Percentiles rank a stretch among this genome's conserved stretches.
These are phyloP conservation scores for Lyophyllum shimeji DNA, from an alignment of 768 basidiomycete species.

Conservation along the genomic window DNA sequence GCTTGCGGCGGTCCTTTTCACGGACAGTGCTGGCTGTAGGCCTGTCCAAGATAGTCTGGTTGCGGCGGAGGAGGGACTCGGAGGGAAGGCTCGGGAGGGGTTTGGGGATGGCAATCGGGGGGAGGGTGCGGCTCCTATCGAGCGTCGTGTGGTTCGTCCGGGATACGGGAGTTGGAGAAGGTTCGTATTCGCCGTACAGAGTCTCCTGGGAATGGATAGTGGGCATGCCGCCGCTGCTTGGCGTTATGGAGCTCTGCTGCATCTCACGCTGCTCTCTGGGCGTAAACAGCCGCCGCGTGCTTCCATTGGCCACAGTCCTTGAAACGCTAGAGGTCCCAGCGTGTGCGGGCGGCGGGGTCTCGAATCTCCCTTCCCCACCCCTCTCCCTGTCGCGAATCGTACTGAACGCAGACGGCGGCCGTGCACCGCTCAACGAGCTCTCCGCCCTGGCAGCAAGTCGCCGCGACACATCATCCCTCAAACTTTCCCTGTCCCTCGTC, in stretches of 20 bases:
- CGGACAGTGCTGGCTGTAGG: conserved; percentile 11
- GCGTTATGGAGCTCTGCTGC: conserved; percentile 15
- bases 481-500: conserved; percentile 49
- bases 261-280: conserved; percentile 58
- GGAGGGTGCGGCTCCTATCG: conserved; percentile 47
- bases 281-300: conserved; percentile 52
- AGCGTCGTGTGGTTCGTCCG: conserved; percentile 22
- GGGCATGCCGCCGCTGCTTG: conserved; percentile 20
- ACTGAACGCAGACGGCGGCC: conserved; percentile 34
- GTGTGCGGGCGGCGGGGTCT: conserved; percentile 25
- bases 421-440: conserved; percentile 30
- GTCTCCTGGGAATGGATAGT: conserved; percentile 44
- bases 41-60: conserved; percentile 14
- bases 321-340: conserved; percentile 3
- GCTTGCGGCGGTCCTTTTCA: conserved; percentile 26
- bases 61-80: conserved; percentile 37
- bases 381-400: conserved; percentile 19
- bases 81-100: conserved; percentile 62
- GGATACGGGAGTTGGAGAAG: conserved; percentile 45
- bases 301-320: background rate
- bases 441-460: conserved; percentile 35
- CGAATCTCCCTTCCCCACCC: conserved; percentile 6
- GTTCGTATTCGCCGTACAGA: conserved; percentile 35
- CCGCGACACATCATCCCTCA: conserved; percentile 45
- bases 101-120: conserved; percentile 53